Evolutionary conservation across 352 stramenopile species (phyloP), one percentile per base, ranked within the genome.

Genomic region (Phytophthora chlamydospora): DNA sequence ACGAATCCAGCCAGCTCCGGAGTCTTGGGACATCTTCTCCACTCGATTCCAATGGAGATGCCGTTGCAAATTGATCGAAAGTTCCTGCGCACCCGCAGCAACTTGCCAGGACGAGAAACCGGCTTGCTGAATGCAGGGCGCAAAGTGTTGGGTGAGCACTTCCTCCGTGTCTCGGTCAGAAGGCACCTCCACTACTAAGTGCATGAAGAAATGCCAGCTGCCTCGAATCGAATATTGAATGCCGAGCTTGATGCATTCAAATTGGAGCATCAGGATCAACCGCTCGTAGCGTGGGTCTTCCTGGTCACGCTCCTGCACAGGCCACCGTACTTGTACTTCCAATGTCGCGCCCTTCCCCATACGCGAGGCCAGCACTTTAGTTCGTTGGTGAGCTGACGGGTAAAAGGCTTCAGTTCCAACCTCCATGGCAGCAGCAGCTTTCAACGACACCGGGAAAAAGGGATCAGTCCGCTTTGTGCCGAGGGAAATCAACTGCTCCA

Each of bases 11-110:
- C 83, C 85, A 33, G 78, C 75, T 8, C 88, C 88, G 3, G 88
- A 93, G 45, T 95, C 88, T 50, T 95, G 85, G 8, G 77, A 89
- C 88, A 96, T 95, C 46, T 96, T 95, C 58, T 95, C 85, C 5
- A 91, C 76, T 33, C 88, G 85, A 35, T 95, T 91, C 88, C 88
- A 96, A 58, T 95, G 84, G 32, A 96, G 68, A 74, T 96, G 88
- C 19, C 84, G 78, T 58, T 96, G 85, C 11, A 96, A 56, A 62
- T 90, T 95, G 54, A 96, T 96, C 13, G 85, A 87, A 42, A 96
- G 83, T 55, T 96, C 88, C 45, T 96, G 88, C 10, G 85, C 88
- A 7, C 88, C 88, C 6, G 88, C 85, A 46, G 86, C 76, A 10
- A 96, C 85, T 72, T 94, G 82, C 88, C 88, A 96, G 2, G 77